Percentiles rank a stretch among this genome's conserved stretches.
These are phyloP conservation scores for Pelargonium nanum DNA, from an alignment of 345 rosid genomes.

Conservation along the genomic window DNA sequence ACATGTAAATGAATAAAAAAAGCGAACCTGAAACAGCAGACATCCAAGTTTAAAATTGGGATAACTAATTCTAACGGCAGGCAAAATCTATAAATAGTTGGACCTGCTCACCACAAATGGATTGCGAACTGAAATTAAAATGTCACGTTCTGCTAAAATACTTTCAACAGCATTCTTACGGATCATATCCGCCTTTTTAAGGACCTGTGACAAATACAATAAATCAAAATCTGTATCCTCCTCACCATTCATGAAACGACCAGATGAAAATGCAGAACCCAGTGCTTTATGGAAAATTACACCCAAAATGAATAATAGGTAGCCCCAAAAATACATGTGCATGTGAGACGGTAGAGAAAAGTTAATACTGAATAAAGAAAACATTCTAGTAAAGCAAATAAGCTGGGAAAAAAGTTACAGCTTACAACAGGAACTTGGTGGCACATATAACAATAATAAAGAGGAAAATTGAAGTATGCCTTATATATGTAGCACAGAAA, in stretches of 20 bases:
- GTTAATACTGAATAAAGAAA: not conserved
- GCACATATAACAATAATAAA: not conserved
- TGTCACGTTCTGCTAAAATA: constrained; percentile 98
- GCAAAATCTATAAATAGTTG: constrained; percentile 23
- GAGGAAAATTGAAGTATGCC: not conserved
- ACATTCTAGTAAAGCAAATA: not conserved
- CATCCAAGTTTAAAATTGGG: constrained; percentile 19
- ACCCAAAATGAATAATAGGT: not conserved
- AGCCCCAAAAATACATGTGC: too few species aligned
- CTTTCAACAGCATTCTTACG: constrained; percentile 99
- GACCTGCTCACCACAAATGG: constrained; percentile 98
- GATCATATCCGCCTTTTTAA: constrained; percentile 97
- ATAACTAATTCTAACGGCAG: constrained; percentile 14
- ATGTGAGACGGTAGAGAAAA: too few species aligned
- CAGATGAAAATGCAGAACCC: not conserved
- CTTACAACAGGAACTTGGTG: not conserved
- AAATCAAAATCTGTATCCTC: not conserved
- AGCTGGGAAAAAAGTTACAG: not conserved
- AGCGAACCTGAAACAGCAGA: constrained; percentile 70
- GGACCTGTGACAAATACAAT: constrained; percentile 50
- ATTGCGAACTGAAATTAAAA: constrained; percentile 93
- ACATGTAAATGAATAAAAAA: constrained; percentile 98
- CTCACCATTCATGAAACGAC: not conserved
- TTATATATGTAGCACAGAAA: not conserved
- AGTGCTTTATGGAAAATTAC: not conserved